These are phyloP conservation scores for Orbilia blumenaviensis DNA, from an alignment of 2,329 filamentous ascomycete species.

Conservation along the genomic window DNA sequence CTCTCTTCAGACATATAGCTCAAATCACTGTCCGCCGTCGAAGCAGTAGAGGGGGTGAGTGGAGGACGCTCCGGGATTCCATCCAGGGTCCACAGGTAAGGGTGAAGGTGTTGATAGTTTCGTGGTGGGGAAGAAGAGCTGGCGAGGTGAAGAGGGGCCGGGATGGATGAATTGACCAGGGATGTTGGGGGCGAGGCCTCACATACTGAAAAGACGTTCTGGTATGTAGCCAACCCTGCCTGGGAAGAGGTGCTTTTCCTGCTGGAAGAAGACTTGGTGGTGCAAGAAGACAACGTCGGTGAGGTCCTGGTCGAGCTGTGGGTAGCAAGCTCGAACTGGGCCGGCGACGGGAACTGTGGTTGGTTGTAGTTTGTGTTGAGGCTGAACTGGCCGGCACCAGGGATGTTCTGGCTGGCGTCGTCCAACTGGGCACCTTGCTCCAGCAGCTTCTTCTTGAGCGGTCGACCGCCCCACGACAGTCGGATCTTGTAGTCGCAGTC, in stretches of 20 bases:
- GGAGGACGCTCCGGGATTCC: conserved; percentile 58
- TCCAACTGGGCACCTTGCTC: conserved; percentile 57
- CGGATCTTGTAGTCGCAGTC: conserved; percentile 58
- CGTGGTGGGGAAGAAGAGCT: conserved; percentile 49
- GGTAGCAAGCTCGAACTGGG: conserved; percentile 57
- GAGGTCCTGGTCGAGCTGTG: conserved; percentile 51
- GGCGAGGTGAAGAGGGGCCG: conserved; percentile 52
- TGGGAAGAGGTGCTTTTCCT: conserved; percentile 51
- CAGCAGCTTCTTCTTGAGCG: conserved; percentile 58
- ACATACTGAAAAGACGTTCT: conserved; percentile 54
- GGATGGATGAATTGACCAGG: conserved; percentile 52
- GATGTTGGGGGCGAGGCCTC: conserved; percentile 52
- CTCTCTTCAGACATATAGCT: conserved; percentile 59
- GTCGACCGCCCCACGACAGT: conserved; percentile 58
- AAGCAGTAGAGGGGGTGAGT: conserved; percentile 44
- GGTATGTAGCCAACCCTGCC: conserved; percentile 54
- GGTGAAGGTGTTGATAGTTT: conserved; percentile 52
- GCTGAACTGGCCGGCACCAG: conserved; percentile 58
- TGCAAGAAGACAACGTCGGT: conserved; percentile 48
- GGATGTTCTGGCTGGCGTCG: conserved; percentile 58
- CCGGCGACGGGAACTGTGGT: conserved; percentile 56
- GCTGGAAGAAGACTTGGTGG: conserved; percentile 47
- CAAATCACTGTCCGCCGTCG: conserved; percentile 53
- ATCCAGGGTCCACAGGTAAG: conserved; percentile 54
- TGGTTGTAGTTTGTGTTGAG: conserved; percentile 56